These are phyloP conservation scores for Populus pruinosa DNA, from an alignment of 345 rosid genomes.

Conservation along the genomic window DNA sequence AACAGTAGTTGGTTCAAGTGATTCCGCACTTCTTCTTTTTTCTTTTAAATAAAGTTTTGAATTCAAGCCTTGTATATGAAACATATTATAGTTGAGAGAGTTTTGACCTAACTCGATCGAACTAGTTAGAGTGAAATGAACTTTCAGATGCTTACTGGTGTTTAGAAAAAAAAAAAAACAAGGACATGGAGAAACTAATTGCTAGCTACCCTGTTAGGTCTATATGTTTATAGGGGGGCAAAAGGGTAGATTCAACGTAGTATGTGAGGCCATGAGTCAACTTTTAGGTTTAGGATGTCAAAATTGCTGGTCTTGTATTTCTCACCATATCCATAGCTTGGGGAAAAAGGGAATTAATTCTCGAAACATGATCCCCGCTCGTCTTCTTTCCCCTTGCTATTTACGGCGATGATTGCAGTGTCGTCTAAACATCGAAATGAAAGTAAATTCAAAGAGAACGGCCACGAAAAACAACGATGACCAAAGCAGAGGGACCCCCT, in stretches of 20 bases:
- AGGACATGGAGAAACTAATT: too few species aligned
- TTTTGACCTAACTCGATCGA: too few species aligned
- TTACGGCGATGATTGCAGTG: neutral
- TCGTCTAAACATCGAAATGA: neutral
- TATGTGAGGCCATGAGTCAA: neutral
- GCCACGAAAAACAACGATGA: neutral
- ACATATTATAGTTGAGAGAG: too few species aligned
- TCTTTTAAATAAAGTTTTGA: too few species aligned
- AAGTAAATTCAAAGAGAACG: neutral
- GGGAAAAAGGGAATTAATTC: neutral
- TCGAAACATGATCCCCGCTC: neutral
- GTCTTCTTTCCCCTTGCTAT: neutral
- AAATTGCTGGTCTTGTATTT: neutral
- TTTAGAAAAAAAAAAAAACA: too few species aligned
- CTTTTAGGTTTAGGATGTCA: neutral
- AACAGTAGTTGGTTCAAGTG: too few species aligned
- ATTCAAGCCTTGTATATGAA: too few species aligned
- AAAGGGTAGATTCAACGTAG: too few species aligned
- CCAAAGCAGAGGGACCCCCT: neutral
- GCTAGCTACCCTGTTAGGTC: neutral
- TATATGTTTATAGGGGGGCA: too few species aligned
- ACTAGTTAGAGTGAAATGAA: too few species aligned
- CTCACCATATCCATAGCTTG: neutral
- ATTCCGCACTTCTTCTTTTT: too few species aligned
- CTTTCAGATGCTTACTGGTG: too few species aligned